Evolutionary conservation across 73 alveolate genomes (phyloP).

Genomic region (Urostyla sp.): DNA sequence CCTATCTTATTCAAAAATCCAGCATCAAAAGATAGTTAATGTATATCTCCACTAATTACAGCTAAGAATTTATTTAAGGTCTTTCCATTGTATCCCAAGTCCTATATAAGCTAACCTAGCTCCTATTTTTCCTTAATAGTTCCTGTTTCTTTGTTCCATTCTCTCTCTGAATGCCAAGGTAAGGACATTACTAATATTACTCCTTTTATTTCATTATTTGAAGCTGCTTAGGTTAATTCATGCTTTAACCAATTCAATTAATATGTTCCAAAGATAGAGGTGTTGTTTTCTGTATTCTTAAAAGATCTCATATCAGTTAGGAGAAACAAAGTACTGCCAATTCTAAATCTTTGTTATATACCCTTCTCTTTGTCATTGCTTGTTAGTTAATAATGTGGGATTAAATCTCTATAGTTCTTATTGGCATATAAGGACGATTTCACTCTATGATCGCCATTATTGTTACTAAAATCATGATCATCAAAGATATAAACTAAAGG

Average conservation of each 20-base stretch:
- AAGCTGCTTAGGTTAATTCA: background rate
- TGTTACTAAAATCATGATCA: constrained; percentile 43
- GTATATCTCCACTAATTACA: constrained; percentile 13
- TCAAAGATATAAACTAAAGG: constrained; percentile 35
- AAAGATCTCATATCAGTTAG: constrained; percentile 13
- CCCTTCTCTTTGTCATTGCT: constrained; percentile 15
- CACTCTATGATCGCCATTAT: constrained; percentile 20
- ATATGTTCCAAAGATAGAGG: constrained; percentile 4
- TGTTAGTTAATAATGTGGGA: constrained; percentile 3
- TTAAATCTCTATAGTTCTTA: constrained; percentile 23
- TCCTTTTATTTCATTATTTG: background rate
- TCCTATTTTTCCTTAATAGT: constrained; percentile 9
- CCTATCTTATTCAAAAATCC: constrained; percentile 15
- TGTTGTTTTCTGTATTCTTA: constrained; percentile 19
- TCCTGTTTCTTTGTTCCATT: constrained; percentile 13
- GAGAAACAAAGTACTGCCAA: constrained; percentile 1
- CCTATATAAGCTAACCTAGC: background rate
- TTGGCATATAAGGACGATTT: background rate
- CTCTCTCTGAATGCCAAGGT: constrained; percentile 52
- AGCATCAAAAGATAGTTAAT: constrained; percentile 19
- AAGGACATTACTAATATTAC: constrained; percentile 1
- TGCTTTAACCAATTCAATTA: constrained; percentile 8
- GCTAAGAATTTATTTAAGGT: background rate
- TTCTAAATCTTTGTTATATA: background rate
- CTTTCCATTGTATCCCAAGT: background rate